phyloP scores from a whole-genome alignment of 176 grass and related monocot species.

The Olyra latifolia region DNA sequence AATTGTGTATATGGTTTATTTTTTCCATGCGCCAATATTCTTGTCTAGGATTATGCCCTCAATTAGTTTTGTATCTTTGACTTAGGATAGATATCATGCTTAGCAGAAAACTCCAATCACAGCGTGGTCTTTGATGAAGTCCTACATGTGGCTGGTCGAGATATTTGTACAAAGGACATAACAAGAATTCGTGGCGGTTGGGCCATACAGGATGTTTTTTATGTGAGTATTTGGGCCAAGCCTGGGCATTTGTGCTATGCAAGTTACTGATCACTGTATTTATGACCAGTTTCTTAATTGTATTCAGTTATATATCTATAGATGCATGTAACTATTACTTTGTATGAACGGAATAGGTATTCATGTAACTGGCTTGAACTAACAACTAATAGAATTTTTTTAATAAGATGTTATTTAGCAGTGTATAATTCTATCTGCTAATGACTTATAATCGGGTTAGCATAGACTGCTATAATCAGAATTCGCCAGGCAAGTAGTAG shows the following conservation, averaged over 20 bases:
- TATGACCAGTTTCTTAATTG: constrained; percentile 2
- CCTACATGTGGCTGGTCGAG: constrained; percentile 79
- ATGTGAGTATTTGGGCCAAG: constrained; percentile 53
- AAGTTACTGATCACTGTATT: constrained; percentile 16
- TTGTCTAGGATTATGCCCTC: constrained; percentile 18
- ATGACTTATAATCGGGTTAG: neutral
- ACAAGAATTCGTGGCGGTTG: constrained; percentile 91
- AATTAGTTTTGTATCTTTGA: constrained; percentile 51
- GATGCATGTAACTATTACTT: neutral
- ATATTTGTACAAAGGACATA: constrained; percentile 93
- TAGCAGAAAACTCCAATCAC: constrained; percentile 89
- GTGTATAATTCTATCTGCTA: neutral
- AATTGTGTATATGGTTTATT: neutral
- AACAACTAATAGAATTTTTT: neutral
- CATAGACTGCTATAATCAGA: neutral
- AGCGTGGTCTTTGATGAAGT: constrained; percentile 89
- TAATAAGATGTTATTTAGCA: neutral
- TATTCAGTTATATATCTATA: constrained; percentile 28
- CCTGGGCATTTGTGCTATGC: constrained; percentile 21
- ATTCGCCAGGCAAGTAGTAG: neutral
- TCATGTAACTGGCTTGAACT: constrained; percentile 21
- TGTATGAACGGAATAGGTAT: constrained; percentile 1
- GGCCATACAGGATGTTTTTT: constrained; percentile 92
- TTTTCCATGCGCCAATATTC: neutral
- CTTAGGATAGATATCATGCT: constrained; percentile 81